Evolutionary conservation across 345 rosid species (phyloP).

Genomic region (Eucalyptus coolabah): DNA sequence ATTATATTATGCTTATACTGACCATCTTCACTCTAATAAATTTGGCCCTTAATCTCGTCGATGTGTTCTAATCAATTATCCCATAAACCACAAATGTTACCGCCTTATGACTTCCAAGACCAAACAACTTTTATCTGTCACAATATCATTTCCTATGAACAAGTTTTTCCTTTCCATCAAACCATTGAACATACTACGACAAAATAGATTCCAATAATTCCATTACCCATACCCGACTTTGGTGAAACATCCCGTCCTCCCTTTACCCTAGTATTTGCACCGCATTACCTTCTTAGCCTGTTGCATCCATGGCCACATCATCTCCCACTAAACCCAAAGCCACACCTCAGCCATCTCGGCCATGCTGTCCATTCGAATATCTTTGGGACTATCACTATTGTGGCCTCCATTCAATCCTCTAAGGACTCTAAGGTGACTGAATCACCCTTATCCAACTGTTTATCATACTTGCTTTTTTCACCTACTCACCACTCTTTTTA

Average conservation of each 20-base stretch:
- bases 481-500: not conserved
- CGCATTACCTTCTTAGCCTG: not conserved
- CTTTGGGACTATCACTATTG: not conserved
- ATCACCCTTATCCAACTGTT: not conserved
- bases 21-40: not conserved
- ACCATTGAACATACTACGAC: not conserved
- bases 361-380: not conserved
- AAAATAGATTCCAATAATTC: not conserved
- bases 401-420: not conserved
- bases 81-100: not conserved
- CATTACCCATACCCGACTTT: not conserved
- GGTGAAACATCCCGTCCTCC: not conserved
- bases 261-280: not conserved
- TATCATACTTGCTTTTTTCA: not conserved
- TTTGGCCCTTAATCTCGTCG: not conserved
- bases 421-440: not conserved
- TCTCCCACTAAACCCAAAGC: rapidly evolving
- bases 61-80: not conserved
- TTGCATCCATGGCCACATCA: not conserved
- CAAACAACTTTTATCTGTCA: rapidly evolving
- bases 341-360: not conserved
- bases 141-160: not conserved
- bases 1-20: not conserved
- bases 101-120: not conserved
- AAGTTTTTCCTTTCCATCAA: not conserved